Percentiles rank a stretch among this genome's conserved stretches.
These are phyloP conservation scores for Pseudocercospora ulei DNA, from an alignment of 2,329 filamentous ascomycete species.

Conservation along the genomic window DNA sequence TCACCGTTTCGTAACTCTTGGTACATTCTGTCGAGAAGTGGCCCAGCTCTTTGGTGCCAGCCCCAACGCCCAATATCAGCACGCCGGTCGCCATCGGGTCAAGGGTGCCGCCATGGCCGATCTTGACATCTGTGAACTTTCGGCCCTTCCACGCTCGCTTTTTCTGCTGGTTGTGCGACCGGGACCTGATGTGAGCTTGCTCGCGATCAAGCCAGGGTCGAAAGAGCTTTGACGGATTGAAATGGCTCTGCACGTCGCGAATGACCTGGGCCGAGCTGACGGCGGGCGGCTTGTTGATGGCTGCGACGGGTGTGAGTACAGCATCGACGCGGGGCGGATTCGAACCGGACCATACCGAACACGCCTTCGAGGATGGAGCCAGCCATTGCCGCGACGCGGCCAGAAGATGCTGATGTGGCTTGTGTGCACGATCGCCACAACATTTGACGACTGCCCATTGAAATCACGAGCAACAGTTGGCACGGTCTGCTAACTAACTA, in stretches of 20 bases:
- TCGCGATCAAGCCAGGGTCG: slow-evolving; percentile 63
- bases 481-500: no score
- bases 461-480: no score
- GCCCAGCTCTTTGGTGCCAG: slow-evolving; percentile 71
- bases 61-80: slow-evolving; percentile 76
- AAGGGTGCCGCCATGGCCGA: slow-evolving; percentile 90
- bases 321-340: slow-evolving; percentile 10
- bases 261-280: slow-evolving; percentile 84
- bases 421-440: no score
- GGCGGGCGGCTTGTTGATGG: slow-evolving; percentile 83
- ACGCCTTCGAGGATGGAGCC: slow-evolving; percentile 47
- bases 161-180: slow-evolving; percentile 51
- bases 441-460: no score
- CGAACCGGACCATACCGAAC: slow-evolving; percentile 44
- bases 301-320: slow-evolving; percentile 41
- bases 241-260: slow-evolving; percentile 72
- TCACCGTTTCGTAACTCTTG: slow-evolving; percentile 82
- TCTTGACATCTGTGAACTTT: slow-evolving; percentile 65
- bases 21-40: slow-evolving; percentile 70
- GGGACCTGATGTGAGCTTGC: slow-evolving; percentile 46
- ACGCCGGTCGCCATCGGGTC: slow-evolving; percentile 92
- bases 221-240: slow-evolving; percentile 74
- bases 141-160: slow-evolving; percentile 42
- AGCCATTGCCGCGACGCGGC: no score
- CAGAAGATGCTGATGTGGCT: no score